Evolutionary conservation across 2,329 filamentous ascomycete species (phyloP).

Genomic region (Penicillium verrucosum): DNA sequence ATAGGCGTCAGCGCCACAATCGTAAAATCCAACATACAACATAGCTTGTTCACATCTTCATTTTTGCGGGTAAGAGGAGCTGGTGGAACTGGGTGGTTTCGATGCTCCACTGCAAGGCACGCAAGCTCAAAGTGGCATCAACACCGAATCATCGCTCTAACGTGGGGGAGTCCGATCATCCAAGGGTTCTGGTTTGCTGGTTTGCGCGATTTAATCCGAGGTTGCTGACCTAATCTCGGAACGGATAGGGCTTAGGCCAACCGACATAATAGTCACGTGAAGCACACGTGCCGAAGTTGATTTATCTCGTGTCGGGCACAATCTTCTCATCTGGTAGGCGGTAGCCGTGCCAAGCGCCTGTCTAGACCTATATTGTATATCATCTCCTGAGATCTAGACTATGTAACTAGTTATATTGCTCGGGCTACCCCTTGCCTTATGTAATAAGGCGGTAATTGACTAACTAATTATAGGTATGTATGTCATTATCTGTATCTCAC

Average conservation of each 20-base stretch:
- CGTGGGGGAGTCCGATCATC: background rate
- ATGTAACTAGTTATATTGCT: too few species aligned
- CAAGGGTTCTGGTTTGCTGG: background rate
- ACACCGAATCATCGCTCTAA: slow-evolving; percentile 1
- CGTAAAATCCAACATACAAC: background rate
- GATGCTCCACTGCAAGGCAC: slow-evolving; percentile 9
- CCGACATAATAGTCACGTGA: background rate
- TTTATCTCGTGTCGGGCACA: background rate
- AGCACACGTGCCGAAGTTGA: too few species aligned
- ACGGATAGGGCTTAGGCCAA: background rate
- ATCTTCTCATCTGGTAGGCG: background rate
- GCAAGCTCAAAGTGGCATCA: background rate
- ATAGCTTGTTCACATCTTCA: background rate
- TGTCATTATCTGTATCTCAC: too few species aligned
- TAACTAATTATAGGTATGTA: background rate
- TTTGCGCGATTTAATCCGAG: slow-evolving; percentile 11
- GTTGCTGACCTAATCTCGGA: background rate
- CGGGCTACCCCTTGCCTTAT: background rate
- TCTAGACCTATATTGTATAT: background rate
- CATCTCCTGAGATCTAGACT: too few species aligned
- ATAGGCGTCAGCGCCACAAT: slow-evolving; percentile 14
- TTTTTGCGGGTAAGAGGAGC: background rate
- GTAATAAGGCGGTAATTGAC: background rate
- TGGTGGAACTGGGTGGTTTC: background rate
- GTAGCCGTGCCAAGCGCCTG: background rate